phyloP scores from a whole-genome alignment of 2,329 filamentous ascomycete genomes.

The Neodidymelliopsis sp. region DNA sequence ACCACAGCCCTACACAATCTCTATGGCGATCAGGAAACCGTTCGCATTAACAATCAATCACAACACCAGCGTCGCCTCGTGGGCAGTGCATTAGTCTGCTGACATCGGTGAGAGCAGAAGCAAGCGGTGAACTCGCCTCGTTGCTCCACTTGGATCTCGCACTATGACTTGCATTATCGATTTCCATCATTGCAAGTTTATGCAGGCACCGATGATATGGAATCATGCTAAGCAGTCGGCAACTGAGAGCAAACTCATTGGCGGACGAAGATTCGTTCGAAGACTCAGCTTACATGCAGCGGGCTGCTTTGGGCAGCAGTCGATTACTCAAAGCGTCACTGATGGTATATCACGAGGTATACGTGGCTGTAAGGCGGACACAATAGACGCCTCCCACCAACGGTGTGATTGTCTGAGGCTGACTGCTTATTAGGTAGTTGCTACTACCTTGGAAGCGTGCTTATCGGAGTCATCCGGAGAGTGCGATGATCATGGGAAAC shows the following conservation, averaged over 20 bases:
- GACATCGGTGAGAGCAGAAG: constrained; percentile 17
- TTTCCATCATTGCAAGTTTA: constrained; percentile 3
- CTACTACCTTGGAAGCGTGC: constrained; percentile 21
- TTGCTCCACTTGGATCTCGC: constrained; percentile 16
- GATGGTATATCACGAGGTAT: constrained; percentile 4
- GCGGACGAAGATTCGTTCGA: not conserved
- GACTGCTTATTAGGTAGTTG: too few relatives aligned
- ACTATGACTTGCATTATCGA: constrained; percentile 17
- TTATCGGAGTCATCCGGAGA: constrained; percentile 26
- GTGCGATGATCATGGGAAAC: constrained; percentile 8
- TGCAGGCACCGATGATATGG: constrained; percentile 15
- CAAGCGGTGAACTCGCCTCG: constrained; percentile 11
- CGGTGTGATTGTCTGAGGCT: constrained; percentile 24
- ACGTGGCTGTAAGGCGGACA: constrained; percentile 4
- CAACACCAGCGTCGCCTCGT: constrained; percentile 22
- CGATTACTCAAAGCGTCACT: not conserved
- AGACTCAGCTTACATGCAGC: constrained; percentile 5
- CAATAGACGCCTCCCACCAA: constrained; percentile 11
- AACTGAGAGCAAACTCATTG: not conserved
- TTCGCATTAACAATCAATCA: constrained; percentile 33
- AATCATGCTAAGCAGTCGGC: not conserved
- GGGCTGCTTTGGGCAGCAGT: constrained; percentile 1
- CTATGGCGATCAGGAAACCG: constrained; percentile 6
- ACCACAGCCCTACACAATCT: constrained; percentile 8
- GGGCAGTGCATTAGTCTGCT: constrained; percentile 19